These are phyloP conservation scores for Xerocomus minutiporus DNA, from an alignment of 1,284 basidiomycete genomes.

Conservation along the genomic window DNA sequence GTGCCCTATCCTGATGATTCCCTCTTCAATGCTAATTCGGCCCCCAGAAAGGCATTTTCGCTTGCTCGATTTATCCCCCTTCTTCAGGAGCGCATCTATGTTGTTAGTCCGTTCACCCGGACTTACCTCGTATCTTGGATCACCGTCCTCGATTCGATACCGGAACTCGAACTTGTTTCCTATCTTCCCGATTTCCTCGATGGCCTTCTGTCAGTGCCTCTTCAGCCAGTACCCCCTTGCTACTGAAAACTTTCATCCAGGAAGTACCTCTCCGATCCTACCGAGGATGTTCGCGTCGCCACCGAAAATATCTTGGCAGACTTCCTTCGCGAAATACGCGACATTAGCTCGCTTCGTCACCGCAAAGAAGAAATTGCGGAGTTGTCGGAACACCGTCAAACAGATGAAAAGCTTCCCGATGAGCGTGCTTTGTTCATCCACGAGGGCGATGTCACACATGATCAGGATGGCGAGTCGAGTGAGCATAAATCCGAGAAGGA, in stretches of 20 bases:
- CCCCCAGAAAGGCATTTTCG: constrained; percentile 83
- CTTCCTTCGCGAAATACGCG: constrained; percentile 89
- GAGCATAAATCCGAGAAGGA: constrained; percentile 48
- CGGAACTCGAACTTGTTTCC: constrained; percentile 91
- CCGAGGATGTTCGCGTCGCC: constrained; percentile 87
- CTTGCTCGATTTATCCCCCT: constrained; percentile 93
- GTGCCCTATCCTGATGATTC: constrained; percentile 58
- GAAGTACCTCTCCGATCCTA: constrained; percentile 94
- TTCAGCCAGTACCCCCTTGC: constrained; percentile 6
- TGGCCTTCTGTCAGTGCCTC: constrained; percentile 76
- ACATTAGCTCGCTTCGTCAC: constrained; percentile 71
- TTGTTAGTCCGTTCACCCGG: constrained; percentile 92
- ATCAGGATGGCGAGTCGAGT: constrained; percentile 42
- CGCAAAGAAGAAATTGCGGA: constrained; percentile 53
- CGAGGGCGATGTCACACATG: constrained; percentile 46
- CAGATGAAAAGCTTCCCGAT: constrained; percentile 46
- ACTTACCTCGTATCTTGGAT: constrained; percentile 98
- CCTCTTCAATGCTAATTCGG: constrained; percentile 40
- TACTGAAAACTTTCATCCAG: constrained; percentile 38
- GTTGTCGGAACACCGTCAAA: constrained; percentile 39
- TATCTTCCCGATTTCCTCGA: constrained; percentile 95
- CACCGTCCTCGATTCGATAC: constrained; percentile 92
- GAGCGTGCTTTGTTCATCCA: constrained; percentile 51
- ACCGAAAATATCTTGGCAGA: constrained; percentile 91
- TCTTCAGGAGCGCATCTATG: constrained; percentile 89